Evolutionary conservation across 2,329 filamentous ascomycete species (phyloP).

Genomic region (Stagonosporopsis vannaccii): DNA sequence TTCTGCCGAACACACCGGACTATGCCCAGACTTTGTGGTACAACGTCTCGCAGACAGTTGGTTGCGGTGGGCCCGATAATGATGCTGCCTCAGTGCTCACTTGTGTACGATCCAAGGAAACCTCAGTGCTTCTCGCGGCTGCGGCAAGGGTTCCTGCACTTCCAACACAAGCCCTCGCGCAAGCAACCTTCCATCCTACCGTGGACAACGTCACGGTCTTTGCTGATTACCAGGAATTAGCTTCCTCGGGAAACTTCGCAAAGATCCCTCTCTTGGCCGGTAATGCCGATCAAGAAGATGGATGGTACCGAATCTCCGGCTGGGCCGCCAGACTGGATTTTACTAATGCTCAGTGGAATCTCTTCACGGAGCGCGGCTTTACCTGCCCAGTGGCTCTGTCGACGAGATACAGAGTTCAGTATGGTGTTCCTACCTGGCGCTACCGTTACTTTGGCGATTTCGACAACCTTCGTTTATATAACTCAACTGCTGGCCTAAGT

Average conservation of each 20-base stretch:
- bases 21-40: slow-evolving; percentile 38
- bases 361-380: slow-evolving; percentile 35
- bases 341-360: slow-evolving; percentile 33
- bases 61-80: slow-evolving; percentile 41
- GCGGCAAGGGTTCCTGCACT: slow-evolving; percentile 36
- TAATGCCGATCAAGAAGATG: slow-evolving; percentile 35
- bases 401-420: slow-evolving; percentile 29
- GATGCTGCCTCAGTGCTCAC: slow-evolving; percentile 37
- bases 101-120: slow-evolving; percentile 47
- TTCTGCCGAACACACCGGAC: slow-evolving; percentile 35
- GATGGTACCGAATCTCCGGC: slow-evolving; percentile 39
- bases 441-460: slow-evolving; percentile 50
- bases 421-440: slow-evolving; percentile 45
- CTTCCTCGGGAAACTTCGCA: slow-evolving; percentile 31
- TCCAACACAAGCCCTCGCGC: slow-evolving; percentile 31
- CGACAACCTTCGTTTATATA: slow-evolving; percentile 45
- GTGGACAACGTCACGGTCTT: slow-evolving; percentile 43
- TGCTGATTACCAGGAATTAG: slow-evolving; percentile 35
- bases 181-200: slow-evolving; percentile 42
- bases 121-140: slow-evolving; percentile 31
- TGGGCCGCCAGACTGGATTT: slow-evolving; percentile 31
- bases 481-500: slow-evolving; percentile 32
- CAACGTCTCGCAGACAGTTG: slow-evolving; percentile 50
- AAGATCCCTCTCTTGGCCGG: slow-evolving; percentile 35
- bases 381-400: slow-evolving; percentile 32